Evolutionary conservation across 345 rosid species (phyloP).

Genomic region (Rhodomyrtus tomentosa): DNA sequence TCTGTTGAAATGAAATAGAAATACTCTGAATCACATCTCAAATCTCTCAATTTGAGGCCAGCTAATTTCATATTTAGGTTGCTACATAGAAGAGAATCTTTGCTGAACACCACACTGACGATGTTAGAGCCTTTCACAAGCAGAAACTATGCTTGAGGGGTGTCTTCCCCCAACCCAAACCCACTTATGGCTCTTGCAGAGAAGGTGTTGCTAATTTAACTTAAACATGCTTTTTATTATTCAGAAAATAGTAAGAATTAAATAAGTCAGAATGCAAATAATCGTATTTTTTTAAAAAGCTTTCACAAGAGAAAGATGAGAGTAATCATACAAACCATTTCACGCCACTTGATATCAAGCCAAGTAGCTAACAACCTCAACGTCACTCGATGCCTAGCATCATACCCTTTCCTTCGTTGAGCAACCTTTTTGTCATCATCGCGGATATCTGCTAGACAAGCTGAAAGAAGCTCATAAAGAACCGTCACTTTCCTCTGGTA

Average conservation of each 20-base stretch:
- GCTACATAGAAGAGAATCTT: background rate
- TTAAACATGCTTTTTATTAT: background rate
- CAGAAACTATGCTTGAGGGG: background rate
- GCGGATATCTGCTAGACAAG: slow-evolving; percentile 68
- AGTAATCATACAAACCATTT: slow-evolving; percentile 49
- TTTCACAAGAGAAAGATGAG: background rate
- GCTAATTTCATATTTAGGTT: background rate
- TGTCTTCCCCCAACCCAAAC: background rate
- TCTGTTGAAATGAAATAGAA: background rate
- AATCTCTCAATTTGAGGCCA: background rate
- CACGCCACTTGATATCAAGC: slow-evolving; percentile 74
- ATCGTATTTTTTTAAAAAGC: background rate
- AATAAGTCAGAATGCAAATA: background rate
- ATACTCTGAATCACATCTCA: background rate
- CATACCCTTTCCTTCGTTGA: slow-evolving; percentile 72
- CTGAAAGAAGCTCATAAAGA: slow-evolving; percentile 83
- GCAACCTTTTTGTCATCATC: slow-evolving; percentile 38
- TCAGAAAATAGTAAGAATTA: background rate
- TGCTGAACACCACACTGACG: background rate
- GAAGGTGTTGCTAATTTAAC: background rate
- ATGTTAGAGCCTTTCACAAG: too few species aligned
- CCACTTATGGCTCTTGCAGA: background rate
- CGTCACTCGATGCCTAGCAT: slow-evolving; percentile 90
- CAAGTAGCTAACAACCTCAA: slow-evolving; percentile 74
- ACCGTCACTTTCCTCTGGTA: slow-evolving; percentile 66